Evolutionary conservation across 352 stramenopile genomes (phyloP), one percentile per base, ranked within the genome.

Genomic region (Aphanomyces invadans): DNA sequence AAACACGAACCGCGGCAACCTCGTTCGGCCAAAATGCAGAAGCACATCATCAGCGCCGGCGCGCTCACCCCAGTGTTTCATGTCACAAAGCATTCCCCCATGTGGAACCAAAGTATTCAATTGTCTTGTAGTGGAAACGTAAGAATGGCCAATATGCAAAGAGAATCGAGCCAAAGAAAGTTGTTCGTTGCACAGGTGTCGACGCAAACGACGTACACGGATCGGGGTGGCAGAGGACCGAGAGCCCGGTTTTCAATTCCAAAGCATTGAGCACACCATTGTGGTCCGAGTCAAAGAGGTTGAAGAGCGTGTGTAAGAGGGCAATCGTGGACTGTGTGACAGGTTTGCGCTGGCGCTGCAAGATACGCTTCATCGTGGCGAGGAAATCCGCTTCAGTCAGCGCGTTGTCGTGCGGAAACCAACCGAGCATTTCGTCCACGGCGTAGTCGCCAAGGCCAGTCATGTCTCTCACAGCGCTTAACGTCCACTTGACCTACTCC

Each of bases 401-500:
- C 19, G 19, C 11, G 11, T 12, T 23, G 12, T 2, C 4, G 25
- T 53, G 19, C 19, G 59, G 59, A 55, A 70, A 65, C 36, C 25
- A 45, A 4, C 7, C 21, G 25, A 65, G 45, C 63, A 70, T 56
- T 23, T 70, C 63, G 11, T 70, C 29, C 11, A 67, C 60, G 15
- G 42, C 28, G 26, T 57, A 67, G 45, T 67, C 60, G 21, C 60
- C 60, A 10, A 67, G 49, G 15, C 60, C 60, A 17, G 60, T 67
- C 44, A 67, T 56, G 49, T 56, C 42, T 23, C 60, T 39, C 19
- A 67, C 42, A 7, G 60, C 45, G 63, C 87, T 82, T 55, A 95
- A 74, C 0, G 77, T 88, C 0, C 82, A 80, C 53, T 92, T 83
- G n/a, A 67, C 49, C 60, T 67, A 57, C 21, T 15, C 17, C 53